A percentile compares a stretch with the other conserved stretches of the same genome.
These are phyloP conservation scores for Leishmania lainsoni DNA, from an alignment of 208 protist species.

Conservation along the genomic window DNA sequence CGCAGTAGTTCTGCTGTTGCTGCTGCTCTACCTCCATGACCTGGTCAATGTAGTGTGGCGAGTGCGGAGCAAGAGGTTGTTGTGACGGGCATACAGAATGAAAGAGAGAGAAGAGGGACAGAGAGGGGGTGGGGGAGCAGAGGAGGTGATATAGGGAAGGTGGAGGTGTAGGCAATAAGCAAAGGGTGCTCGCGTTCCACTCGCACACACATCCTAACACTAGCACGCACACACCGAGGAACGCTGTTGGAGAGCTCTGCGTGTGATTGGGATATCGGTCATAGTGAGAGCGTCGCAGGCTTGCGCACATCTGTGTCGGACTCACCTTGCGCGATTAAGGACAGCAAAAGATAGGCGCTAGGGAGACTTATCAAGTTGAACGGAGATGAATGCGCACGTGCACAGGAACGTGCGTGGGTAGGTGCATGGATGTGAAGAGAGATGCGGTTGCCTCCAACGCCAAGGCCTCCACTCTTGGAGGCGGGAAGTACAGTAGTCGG, in stretches of 20 bases:
- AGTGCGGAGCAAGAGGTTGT: background rate
- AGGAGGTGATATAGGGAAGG: background rate
- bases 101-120: background rate
- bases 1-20: slow-evolving; percentile 1
- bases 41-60: background rate
- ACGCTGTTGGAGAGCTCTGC: background rate
- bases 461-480: background rate
- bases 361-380: background rate
- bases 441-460: background rate
- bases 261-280: background rate
- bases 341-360: background rate
- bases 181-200: background rate
- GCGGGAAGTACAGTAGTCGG: background rate
- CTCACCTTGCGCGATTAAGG: background rate
- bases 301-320: background rate
- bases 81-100: background rate
- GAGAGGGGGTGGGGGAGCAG: background rate
- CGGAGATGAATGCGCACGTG: background rate
- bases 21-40: slow-evolving; percentile 5
- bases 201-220: background rate
- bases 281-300: background rate
- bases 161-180: background rate
- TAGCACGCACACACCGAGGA: background rate
- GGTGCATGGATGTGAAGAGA: background rate
- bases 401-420: background rate